phyloP scores from a whole-genome alignment of 208 protist genomes.

The Trypanosoma melophagium region DNA sequence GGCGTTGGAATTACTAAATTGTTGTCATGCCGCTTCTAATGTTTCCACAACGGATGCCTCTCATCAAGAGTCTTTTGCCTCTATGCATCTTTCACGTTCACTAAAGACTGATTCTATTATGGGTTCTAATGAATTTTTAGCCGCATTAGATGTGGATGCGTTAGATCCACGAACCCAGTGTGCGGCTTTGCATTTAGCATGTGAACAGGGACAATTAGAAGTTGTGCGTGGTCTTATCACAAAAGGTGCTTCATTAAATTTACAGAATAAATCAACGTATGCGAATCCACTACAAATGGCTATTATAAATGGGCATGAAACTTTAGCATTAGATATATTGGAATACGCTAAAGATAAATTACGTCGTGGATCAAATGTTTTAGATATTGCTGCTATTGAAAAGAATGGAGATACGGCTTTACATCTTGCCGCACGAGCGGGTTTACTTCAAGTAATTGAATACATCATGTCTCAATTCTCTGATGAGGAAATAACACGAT shows the following conservation, averaged over 20 bases:
- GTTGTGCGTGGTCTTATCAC: constrained; percentile 54
- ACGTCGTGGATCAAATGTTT: constrained; percentile 48
- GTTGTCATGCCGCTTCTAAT: constrained; percentile 13
- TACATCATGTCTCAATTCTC: constrained; percentile 81
- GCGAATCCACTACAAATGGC: constrained; percentile 68
- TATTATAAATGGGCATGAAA: constrained; percentile 53
- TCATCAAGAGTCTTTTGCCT: background rate
- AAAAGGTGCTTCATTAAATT: constrained; percentile 61
- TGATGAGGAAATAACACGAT: constrained; percentile 60
- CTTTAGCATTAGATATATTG: constrained; percentile 62
- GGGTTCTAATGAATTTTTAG: background rate
- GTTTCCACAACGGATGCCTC: background rate
- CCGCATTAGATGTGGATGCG: constrained; percentile 59
- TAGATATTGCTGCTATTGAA: constrained; percentile 69
- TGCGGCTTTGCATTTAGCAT: constrained; percentile 81
- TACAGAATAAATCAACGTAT: constrained; percentile 50
- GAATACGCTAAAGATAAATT: constrained; percentile 76
- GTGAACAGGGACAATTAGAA: constrained; percentile 56
- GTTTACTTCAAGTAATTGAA: constrained; percentile 61
- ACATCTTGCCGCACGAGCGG: constrained; percentile 54
- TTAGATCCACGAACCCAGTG: constrained; percentile 61
- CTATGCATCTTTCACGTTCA: background rate
- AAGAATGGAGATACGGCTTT: constrained; percentile 68
- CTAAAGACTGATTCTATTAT: too few relatives aligned
- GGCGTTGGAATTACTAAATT: constrained; percentile 54